These are phyloP conservation scores for Phytopythium sindhum DNA, from an alignment of 352 stramenopile genomes.

Conservation along the genomic window DNA sequence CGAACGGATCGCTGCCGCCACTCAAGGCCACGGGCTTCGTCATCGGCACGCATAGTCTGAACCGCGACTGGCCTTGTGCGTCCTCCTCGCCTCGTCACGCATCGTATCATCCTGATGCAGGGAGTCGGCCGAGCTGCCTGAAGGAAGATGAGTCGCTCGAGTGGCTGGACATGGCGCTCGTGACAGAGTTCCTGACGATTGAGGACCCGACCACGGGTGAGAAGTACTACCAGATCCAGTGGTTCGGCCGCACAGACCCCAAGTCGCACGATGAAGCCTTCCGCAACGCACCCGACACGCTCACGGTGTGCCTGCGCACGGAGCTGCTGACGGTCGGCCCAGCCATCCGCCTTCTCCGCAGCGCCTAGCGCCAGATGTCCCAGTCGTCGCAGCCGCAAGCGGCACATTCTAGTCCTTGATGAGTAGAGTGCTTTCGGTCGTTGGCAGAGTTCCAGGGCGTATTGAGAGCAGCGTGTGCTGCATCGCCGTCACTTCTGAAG, in stretches of 20 bases:
- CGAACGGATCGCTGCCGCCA: constrained; percentile 11
- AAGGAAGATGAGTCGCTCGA: constrained; percentile 19
- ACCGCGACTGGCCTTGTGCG: constrained; percentile 18
- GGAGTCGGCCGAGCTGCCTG: constrained; percentile 6
- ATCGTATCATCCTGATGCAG: not conserved
- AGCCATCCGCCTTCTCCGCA: too few relatives aligned
- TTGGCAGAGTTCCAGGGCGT: too few relatives aligned
- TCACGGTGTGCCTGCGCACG: constrained; percentile 30
- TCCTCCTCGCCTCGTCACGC: not conserved
- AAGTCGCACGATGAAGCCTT: constrained; percentile 33
- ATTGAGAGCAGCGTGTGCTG: too few relatives aligned
- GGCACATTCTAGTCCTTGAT: too few relatives aligned
- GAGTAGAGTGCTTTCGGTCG: too few relatives aligned
- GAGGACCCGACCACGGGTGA: constrained; percentile 24
- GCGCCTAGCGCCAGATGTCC: too few relatives aligned
- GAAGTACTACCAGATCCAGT: constrained; percentile 37
- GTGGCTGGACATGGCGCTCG: constrained; percentile 41
- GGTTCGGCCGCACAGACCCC: constrained; percentile 47
- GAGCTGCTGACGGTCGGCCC: too few relatives aligned
- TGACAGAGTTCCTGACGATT: constrained; percentile 40
- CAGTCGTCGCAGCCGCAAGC: too few relatives aligned
- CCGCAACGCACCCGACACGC: constrained; percentile 36
- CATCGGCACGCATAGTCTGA: constrained; percentile 42
- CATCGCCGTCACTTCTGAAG: too few relatives aligned
- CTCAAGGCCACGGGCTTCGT: constrained; percentile 37